Evolutionary conservation across 2,329 filamentous ascomycete species (phyloP).

Genomic region (Coniochaeta sp.): DNA sequence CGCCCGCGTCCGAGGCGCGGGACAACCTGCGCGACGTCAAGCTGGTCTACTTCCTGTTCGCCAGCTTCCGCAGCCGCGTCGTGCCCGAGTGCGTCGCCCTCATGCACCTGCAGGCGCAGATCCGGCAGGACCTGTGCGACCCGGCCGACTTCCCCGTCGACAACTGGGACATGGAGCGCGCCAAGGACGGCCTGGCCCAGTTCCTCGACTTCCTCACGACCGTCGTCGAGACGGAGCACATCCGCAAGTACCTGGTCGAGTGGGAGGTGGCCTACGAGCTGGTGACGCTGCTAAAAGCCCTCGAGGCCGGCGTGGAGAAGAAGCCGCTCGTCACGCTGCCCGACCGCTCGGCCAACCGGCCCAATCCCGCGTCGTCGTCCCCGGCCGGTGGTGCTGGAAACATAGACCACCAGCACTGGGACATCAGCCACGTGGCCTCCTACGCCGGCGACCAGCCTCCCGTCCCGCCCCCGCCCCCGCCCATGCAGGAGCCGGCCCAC

Average conservation of each 20-base stretch:
- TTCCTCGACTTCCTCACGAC: constrained; percentile 92
- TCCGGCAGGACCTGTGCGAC: constrained; percentile 66
- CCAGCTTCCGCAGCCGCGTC: constrained; percentile 84
- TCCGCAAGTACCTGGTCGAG: constrained; percentile 77
- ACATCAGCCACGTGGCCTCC: constrained; percentile 17
- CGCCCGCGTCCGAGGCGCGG: constrained; percentile 36
- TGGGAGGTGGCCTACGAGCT: constrained; percentile 91
- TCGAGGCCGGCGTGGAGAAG: constrained; percentile 83
- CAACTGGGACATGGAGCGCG: constrained; percentile 94
- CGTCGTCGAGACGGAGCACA: constrained; percentile 75
- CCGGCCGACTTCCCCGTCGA: constrained; percentile 89
- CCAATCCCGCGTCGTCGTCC: constrained; percentile 4
- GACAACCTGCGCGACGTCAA: constrained; percentile 51
- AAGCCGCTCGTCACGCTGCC: constrained; percentile 55
- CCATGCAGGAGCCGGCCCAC: constrained; percentile 56
- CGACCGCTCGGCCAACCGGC: constrained; percentile 24
- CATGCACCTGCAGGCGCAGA: constrained; percentile 88
- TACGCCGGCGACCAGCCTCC: constrained; percentile 29
- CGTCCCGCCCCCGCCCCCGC: constrained; percentile 35
- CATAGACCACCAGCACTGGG: constrained; percentile 3
- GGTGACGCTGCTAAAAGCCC: constrained; percentile 75
- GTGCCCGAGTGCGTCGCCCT: constrained; percentile 92
- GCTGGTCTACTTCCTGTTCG: constrained; percentile 82
- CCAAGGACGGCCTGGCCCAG: constrained; percentile 89
- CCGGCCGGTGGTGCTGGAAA: too few relatives aligned